Conservation (phyloP, 257 asterid genomes). For the Galeopsis tetrahit region DNA sequence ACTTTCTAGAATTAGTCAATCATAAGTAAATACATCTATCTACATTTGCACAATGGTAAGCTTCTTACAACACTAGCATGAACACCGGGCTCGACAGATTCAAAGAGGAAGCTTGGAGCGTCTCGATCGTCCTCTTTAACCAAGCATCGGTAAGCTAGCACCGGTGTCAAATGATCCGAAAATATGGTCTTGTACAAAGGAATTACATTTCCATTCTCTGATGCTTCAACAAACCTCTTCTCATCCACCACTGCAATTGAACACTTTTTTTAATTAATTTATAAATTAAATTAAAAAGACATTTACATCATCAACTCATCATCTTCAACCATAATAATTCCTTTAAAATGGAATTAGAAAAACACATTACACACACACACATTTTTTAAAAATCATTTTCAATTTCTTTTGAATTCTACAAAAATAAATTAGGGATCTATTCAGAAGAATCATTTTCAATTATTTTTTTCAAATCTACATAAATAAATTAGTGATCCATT, state of each 20-base stretch:
- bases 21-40: background rate
- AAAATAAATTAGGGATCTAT: too few relatives aligned
- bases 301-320: conserved; percentile 27
- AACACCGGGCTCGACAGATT: conserved; percentile 84
- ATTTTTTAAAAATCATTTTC: too few relatives aligned
- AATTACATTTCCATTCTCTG: conserved; percentile 65
- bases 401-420: too few relatives aligned
- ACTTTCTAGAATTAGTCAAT: background rate
- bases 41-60: too few relatives aligned
- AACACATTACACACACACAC: too few relatives aligned
- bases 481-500: background rate
- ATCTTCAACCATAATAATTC: background rate
- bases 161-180: conserved; percentile 93
- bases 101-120: conserved; percentile 89
- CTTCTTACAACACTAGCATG: conserved; percentile 63
- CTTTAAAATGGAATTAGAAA: too few relatives aligned
- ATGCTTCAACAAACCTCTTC: conserved; percentile 65
- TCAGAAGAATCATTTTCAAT: background rate
- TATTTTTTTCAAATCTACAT: conserved; percentile 6
- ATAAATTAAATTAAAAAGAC: background rate
- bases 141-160: conserved; percentile 91
- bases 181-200: conserved; percentile 75
- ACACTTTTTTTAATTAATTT: background rate
- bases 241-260: conserved; percentile 55
- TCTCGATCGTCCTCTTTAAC: conserved; percentile 91